phyloP scores from a whole-genome alignment of 2,329 filamentous ascomycete species.

The Dactylellina sp. region DNA sequence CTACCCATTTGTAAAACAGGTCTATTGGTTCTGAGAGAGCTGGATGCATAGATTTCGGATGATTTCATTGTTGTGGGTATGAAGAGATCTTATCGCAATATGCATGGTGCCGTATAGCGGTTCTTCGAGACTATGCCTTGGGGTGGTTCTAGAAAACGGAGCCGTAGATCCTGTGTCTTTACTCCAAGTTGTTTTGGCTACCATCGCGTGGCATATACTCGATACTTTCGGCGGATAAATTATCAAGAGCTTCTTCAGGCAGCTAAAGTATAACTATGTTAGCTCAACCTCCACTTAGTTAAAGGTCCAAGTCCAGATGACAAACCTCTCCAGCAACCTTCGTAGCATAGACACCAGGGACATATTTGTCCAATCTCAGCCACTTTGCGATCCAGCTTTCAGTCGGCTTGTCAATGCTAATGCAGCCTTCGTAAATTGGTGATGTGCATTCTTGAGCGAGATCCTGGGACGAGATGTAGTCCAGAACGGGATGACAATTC shows the following conservation, averaged over 20 bases:
- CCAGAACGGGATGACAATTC: constrained; percentile 94
- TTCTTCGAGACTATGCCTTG: not conserved
- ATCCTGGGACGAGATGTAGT: constrained; percentile 81
- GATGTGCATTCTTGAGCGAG: constrained; percentile 92
- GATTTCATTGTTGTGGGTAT: too few relatives aligned
- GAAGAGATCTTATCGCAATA: too few relatives aligned
- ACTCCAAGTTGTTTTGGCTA: constrained; percentile 58
- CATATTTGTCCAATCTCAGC: constrained; percentile 90
- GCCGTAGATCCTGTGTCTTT: not conserved
- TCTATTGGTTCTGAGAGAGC: too few relatives aligned
- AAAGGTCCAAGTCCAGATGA: not conserved
- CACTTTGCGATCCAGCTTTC: constrained; percentile 96
- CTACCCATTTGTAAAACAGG: too few relatives aligned
- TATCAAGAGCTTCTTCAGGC: constrained; percentile 73
- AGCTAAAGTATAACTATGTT: constrained; percentile 62
- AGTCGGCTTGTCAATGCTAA: constrained; percentile 83
- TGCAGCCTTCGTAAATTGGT: constrained; percentile 92
- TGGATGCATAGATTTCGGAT: too few relatives aligned
- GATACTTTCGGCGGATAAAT: constrained; percentile 74
- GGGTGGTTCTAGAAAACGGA: not conserved
- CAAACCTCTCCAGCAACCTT: constrained; percentile 86
- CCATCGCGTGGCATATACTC: constrained; percentile 71
- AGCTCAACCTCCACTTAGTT: not conserved
- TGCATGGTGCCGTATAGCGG: not conserved
- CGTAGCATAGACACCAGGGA: constrained; percentile 89